phyloP scores from a whole-genome alignment of 164 flowering plant species.

The Berberis vulgaris region DNA sequence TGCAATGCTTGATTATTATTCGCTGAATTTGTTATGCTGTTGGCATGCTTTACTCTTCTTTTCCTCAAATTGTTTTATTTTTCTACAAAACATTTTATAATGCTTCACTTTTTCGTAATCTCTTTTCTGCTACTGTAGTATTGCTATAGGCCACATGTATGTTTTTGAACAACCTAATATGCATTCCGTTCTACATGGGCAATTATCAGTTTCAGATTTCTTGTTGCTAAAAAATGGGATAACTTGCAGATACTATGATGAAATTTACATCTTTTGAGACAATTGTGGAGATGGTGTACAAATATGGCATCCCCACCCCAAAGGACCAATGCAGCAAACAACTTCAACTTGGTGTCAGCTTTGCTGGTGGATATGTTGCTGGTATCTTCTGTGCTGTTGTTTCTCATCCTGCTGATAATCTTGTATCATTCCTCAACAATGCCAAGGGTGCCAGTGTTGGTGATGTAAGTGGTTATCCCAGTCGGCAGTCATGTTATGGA shows the following conservation, averaged over 20 bases:
- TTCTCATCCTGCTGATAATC: slow-evolving; percentile 88
- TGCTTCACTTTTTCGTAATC: too few relatives aligned
- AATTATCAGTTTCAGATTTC: neutral
- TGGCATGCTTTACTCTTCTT: too few relatives aligned
- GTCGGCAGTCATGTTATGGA: neutral
- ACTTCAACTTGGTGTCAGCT: slow-evolving; percentile 73
- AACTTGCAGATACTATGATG: slow-evolving; percentile 72
- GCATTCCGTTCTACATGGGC: too few relatives aligned
- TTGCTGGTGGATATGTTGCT: slow-evolving; percentile 80
- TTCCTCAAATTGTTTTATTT: too few relatives aligned
- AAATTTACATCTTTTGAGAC: slow-evolving; percentile 87
- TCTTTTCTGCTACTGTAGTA: too few relatives aligned
- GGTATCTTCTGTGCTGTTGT: slow-evolving; percentile 78
- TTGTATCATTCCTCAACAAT: slow-evolving; percentile 87
- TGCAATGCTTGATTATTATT: too few relatives aligned
- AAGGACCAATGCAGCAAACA: slow-evolving; percentile 62
- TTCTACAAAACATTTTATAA: too few relatives aligned
- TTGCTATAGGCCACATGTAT: too few relatives aligned
- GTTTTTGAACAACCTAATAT: too few relatives aligned
- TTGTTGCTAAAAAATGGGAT: neutral
- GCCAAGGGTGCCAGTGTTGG: slow-evolving; percentile 81
- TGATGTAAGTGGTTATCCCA: slow-evolving; percentile 45
- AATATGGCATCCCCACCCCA: slow-evolving; percentile 57
- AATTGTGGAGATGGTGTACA: slow-evolving; percentile 66
- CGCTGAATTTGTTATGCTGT: too few relatives aligned